These are phyloP conservation scores for Rubia peregrina DNA, from an alignment of 305 asterid genomes.

Conservation along the genomic window DNA sequence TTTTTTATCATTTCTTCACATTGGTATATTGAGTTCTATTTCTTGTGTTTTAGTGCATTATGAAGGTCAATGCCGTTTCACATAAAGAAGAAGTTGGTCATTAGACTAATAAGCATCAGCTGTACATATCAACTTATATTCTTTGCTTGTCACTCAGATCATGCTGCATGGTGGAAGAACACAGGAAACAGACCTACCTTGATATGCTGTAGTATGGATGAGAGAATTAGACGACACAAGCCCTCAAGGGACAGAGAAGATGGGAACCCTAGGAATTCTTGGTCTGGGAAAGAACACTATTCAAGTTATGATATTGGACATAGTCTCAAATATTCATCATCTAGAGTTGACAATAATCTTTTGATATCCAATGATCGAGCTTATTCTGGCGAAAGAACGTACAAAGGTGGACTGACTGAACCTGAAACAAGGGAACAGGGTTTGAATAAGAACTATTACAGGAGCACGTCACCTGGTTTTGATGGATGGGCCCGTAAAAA, in stretches of 20 bases:
- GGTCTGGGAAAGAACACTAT: slow-evolving; percentile 31
- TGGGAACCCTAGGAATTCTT: slow-evolving; percentile 28
- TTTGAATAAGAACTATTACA: slow-evolving; percentile 26
- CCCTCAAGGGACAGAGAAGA: slow-evolving; percentile 64
- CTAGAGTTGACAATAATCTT: slow-evolving; percentile 30
- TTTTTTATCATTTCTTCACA: background rate
- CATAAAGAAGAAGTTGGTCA: background rate
- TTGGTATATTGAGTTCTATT: background rate
- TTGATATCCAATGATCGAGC: slow-evolving; percentile 42
- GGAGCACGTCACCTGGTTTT: slow-evolving; percentile 56
- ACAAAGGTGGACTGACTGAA: slow-evolving; percentile 26
- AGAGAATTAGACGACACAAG: slow-evolving; percentile 54
- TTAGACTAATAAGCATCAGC: background rate
- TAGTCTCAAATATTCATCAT: slow-evolving; percentile 38
- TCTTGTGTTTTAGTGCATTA: background rate
- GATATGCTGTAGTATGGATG: slow-evolving; percentile 48
- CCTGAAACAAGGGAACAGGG: slow-evolving; percentile 43
- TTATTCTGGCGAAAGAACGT: slow-evolving; percentile 22
- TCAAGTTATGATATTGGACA: slow-evolving; percentile 37
- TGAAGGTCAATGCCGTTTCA: background rate
- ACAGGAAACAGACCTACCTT: slow-evolving; percentile 21
- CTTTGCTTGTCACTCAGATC: slow-evolving; percentile 32
- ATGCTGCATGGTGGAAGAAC: slow-evolving; percentile 29
- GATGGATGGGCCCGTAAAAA: slow-evolving; percentile 49
- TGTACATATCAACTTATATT: slow-evolving; percentile 1